phyloP scores from a whole-genome alignment of 192 early-diverging fungal species.

The Coemansia sp. region DNA sequence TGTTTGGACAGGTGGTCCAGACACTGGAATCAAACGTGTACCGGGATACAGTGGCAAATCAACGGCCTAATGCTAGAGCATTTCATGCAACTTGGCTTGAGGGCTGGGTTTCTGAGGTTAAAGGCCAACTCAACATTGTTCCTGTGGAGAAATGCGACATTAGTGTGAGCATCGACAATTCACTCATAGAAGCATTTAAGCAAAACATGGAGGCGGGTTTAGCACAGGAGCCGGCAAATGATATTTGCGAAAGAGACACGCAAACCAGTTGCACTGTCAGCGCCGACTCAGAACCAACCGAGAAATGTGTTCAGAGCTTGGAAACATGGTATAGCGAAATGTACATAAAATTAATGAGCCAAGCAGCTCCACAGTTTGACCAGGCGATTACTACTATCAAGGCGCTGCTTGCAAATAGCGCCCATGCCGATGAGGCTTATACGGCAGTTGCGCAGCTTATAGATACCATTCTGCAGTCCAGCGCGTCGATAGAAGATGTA shows the following conservation, averaged over 20 bases:
- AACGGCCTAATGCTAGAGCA: too few relatives aligned
- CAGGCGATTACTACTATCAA: conserved; percentile 1
- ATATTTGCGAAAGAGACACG: too few relatives aligned
- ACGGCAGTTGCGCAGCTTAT: background rate
- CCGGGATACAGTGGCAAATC: too few relatives aligned
- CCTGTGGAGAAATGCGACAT: conserved; percentile 11
- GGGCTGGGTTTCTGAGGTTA: conserved; percentile 16
- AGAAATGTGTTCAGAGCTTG: conserved; percentile 1
- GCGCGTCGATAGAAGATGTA: conserved; percentile 21
- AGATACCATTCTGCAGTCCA: conserved; percentile 10
- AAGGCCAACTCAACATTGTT: conserved; percentile 7
- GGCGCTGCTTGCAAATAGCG: background rate
- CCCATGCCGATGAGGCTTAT: background rate
- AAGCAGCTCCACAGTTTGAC: conserved; percentile 6
- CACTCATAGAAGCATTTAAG: conserved; percentile 6
- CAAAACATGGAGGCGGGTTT: background rate
- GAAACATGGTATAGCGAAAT: conserved; percentile 30
- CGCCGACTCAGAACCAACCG: too few relatives aligned
- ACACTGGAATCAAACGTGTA: too few relatives aligned
- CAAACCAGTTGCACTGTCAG: too few relatives aligned
- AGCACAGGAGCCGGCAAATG: too few relatives aligned
- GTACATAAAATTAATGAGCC: conserved; percentile 19
- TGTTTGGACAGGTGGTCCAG: conserved; percentile 1
- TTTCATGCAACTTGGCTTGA: conserved; percentile 38
- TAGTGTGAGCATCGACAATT: conserved; percentile 20